Conservation (phyloP, 2,329 filamentous ascomycete species). For the Alternaria brassicae region DNA sequence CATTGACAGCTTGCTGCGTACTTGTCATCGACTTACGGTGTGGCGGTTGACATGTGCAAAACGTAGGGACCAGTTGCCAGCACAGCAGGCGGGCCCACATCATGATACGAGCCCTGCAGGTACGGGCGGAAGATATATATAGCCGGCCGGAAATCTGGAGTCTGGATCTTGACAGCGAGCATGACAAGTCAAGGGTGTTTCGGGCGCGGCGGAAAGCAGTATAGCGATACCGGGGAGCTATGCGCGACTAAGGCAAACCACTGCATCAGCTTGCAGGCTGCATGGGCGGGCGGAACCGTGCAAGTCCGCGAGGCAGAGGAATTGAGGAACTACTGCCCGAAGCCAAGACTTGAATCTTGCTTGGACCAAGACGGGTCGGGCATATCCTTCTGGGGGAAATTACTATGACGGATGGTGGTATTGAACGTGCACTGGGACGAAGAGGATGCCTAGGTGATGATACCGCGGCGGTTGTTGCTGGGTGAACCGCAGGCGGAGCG, state of each 20-base stretch:
- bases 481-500: constrained; percentile 22
- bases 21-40: neutral
- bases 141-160: constrained; percentile 1
- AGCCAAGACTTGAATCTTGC: neutral
- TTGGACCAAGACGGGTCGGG: neutral
- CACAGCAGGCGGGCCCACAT: constrained; percentile 1
- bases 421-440: constrained; percentile 13
- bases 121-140: constrained; percentile 1
- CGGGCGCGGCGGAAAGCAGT: constrained; percentile 8
- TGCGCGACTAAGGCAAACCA: constrained; percentile 1
- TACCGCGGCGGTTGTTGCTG: constrained; percentile 15
- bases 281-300: neutral
- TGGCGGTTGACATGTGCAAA: neutral
- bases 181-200: neutral
- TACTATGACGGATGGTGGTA: constrained; percentile 6
- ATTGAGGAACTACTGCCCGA: neutral
- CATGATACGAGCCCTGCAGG: constrained; percentile 1
- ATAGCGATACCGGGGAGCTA: neutral
- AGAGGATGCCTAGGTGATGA: constrained; percentile 2
- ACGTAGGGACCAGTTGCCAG: neutral
- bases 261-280: constrained; percentile 3
- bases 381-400: neutral
- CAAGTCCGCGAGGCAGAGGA: neutral
- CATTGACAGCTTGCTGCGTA: neutral
- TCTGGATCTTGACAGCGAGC: neutral